Evolutionary conservation across 2,329 filamentous ascomycete species (phyloP), one percentile per base, ranked within the genome.

Genomic region (Hymenoscyphus scutula): DNA sequence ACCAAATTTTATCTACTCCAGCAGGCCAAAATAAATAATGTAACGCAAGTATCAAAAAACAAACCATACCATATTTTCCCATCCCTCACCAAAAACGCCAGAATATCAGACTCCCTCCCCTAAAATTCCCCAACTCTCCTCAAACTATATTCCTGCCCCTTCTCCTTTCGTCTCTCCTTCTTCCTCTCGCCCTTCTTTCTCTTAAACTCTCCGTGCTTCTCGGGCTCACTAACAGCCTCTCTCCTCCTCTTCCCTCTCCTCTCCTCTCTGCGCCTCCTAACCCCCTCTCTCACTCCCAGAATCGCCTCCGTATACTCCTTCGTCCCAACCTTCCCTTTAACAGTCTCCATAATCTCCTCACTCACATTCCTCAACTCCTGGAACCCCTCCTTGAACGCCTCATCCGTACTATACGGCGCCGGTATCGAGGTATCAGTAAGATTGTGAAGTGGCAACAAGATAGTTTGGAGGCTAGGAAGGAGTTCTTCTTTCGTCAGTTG

Each of bases 211-310:
- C 88, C 91, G 70, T 87, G 87, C 73, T 82, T 89, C 77, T 95
- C 94, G 1, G 95, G 95, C 72, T 89, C 85, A 57, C 84, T 84
- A 27, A 99, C 87, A 11, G 91, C 91, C 74, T 96, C 93, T 67
- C 98, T 91, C 77, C 91, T 91, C 71, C 95, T 85, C 84, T 99
- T 99, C 67, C 83, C 85, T 60, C 89, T 86, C 67, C 96, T 81
- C 71, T 87, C 85, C 73, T 91, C 86, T 68, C 95, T 82, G 71
- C 89, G 86, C 67, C 83, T 82, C 72, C 84, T 85, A n/a, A 95
- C 87, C 17, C 82, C 84, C 59, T 89, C 87, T 64, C 91, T 86
- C 6, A 96, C 91, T 48, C 83, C 83, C 45, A 90, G 76, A 72
- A 98, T 81, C 54, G 88, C 82, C 60, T 82, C 81, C n/a, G 93